phyloP scores from a whole-genome alignment of 768 basidiomycete genomes.

The Saitozyma podzolica region DNA sequence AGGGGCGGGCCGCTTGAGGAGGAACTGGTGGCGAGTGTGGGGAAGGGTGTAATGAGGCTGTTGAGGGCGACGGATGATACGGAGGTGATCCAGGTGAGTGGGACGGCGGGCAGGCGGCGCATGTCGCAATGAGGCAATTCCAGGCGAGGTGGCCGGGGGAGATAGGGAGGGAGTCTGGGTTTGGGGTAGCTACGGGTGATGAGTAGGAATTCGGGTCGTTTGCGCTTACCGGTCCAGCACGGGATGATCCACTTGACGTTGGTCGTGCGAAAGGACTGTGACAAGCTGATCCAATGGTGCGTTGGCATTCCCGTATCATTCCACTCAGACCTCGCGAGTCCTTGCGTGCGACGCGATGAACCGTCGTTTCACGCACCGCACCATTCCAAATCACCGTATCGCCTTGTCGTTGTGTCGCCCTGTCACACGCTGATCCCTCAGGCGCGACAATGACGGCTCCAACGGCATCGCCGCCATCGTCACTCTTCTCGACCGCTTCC shows the following conservation, averaged over 20 bases:
- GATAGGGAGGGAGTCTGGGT: too few relatives aligned
- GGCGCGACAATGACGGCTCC: slow-evolving; percentile 63
- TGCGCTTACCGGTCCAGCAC: slow-evolving; percentile 58
- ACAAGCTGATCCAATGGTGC: slow-evolving; percentile 74
- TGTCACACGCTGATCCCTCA: slow-evolving; percentile 18
- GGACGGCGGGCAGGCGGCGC: not conserved
- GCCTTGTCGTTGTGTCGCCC: too few relatives aligned
- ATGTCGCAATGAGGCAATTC: too few relatives aligned
- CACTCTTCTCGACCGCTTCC: slow-evolving; percentile 70
- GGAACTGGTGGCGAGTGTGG: slow-evolving; percentile 74
- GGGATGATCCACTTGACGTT: slow-evolving; percentile 78
- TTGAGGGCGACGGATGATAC: slow-evolving; percentile 75
- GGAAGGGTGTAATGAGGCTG: slow-evolving; percentile 71
- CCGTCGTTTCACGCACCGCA: too few relatives aligned
- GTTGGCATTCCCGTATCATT: slow-evolving; percentile 8
- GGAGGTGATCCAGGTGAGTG: slow-evolving; percentile 60
- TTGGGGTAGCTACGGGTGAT: too few relatives aligned
- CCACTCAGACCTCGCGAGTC: not conserved
- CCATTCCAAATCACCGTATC: too few relatives aligned
- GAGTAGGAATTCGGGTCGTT: too few relatives aligned
- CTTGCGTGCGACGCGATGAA: too few relatives aligned
- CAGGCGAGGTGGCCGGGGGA: too few relatives aligned
- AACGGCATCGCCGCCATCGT: slow-evolving; percentile 76
- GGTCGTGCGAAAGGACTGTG: slow-evolving; percentile 81
- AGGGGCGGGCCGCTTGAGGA: slow-evolving; percentile 67